Evolutionary conservation across 768 basidiomycete genomes (phyloP).

Genomic region (Pisolithus marmoratus): DNA sequence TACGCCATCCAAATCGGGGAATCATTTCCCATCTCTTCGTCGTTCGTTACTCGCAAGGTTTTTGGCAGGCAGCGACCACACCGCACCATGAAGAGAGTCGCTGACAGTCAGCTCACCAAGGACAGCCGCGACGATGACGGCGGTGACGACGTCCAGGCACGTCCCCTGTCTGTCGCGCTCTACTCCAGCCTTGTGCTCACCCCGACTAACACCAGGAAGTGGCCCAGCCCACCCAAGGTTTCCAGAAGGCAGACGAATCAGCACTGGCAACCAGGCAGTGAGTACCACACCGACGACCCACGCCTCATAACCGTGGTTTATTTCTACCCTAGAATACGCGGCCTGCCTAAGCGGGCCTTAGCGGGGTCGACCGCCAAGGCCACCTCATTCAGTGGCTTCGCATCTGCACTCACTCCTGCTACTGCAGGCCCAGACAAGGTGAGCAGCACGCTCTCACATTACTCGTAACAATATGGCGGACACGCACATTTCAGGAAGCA

Average conservation of each 20-base stretch:
- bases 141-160: constrained; percentile 32
- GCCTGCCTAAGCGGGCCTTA: constrained; percentile 49
- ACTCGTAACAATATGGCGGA: constrained; percentile 7
- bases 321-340: constrained; percentile 49
- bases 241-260: constrained; percentile 57
- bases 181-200: background rate
- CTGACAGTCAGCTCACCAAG: constrained; percentile 65
- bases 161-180: background rate
- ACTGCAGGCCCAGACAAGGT: constrained; percentile 18
- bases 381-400: constrained; percentile 17
- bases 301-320: constrained; percentile 1
- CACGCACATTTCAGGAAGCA: constrained; percentile 13
- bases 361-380: constrained; percentile 14
- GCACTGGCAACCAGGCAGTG: constrained; percentile 54
- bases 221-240: constrained; percentile 33
- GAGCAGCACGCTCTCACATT: constrained; percentile 13
- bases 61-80: no score
- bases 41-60: no score
- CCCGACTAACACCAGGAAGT: constrained; percentile 35
- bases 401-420: constrained; percentile 20
- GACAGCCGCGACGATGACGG: constrained; percentile 41
- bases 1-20: constrained; percentile 12
- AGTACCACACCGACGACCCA: constrained; percentile 17
- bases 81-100: constrained; percentile 69
- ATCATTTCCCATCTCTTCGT: constrained; percentile 12